Evolutionary conservation across 1,139 yeast genomes (phyloP), one percentile per base, ranked within the genome.

Genomic region (Candida freyschussii): DNA sequence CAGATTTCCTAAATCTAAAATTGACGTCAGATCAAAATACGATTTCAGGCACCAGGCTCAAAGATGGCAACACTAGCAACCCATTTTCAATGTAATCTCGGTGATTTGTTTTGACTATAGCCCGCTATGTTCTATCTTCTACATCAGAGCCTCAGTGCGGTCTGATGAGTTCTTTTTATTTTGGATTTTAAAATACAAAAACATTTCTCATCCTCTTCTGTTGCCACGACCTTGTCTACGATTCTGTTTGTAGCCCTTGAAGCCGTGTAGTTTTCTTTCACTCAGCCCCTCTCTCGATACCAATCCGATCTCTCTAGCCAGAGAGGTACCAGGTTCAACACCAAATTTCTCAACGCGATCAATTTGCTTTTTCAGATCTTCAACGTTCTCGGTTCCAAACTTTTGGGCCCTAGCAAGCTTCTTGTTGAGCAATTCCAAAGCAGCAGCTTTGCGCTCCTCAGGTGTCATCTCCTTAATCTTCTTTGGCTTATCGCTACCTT

Each of bases 301-400:
- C 36, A 76, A 55, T 0, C 87, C 87, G 33, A 81, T 65, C 53
- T 80, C 87, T 45, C 63, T 65, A 21, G 87, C 86, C 45, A 81
- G 63, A 7, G 80, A 71, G 30, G 84, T 77, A 36, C 79, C 79
- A 19, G 69, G 59, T 42, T 79, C 82, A 35, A 86, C 75, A 16
- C 96, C 97, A 52, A 86, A 87, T 63, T 84, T 85, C 54, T 80
- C 81, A 43, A 86, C 76, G 52, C 96, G 73, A 21, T 65, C 67
- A 49, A 83, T 67, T 45, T 82, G 71, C 58, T 75, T 63, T 55
- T 78, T 66, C 57, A 81, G 50, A 33, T 58, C 42, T 24, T 63
- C 63, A 3, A 57, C 58, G 29, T 68, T 74, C 37, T 73, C 81
- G 41, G 72, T 74, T 23, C 91, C 91, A 51, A 86, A 87, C 56